phyloP scores from a whole-genome alignment of 2,329 filamentous ascomycete species.

The Aspergillus pseudoviridinutans region DNA sequence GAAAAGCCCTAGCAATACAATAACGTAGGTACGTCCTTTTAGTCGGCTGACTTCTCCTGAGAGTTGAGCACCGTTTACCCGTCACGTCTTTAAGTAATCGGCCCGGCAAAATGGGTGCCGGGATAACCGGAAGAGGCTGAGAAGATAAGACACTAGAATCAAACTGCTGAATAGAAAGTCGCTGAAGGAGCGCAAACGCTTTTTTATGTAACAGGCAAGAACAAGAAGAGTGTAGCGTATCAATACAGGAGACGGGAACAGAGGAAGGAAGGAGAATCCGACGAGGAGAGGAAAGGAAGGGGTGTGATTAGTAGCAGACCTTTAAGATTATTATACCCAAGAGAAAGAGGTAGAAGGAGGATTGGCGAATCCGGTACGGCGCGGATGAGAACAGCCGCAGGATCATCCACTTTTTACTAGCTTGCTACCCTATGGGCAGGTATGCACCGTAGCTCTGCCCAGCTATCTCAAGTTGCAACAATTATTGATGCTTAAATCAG shows the following conservation, averaged over 20 bases:
- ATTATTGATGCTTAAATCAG: not conserved
- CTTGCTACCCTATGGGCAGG: not conserved
- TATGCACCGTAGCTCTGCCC: not conserved
- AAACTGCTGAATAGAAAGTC: not conserved
- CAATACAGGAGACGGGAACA: not conserved
- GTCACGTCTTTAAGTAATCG: not conserved
- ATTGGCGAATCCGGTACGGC: constrained; percentile 10
- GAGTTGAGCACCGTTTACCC: not conserved
- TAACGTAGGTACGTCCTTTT: not conserved
- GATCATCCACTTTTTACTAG: not conserved
- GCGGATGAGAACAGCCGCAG: constrained; percentile 8
- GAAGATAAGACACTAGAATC: not conserved
- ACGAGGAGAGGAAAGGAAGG: not conserved
- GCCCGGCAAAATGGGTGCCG: not conserved
- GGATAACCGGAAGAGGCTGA: not conserved
- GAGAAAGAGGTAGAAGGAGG: not conserved
- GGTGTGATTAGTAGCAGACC: not conserved
- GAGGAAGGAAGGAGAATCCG: not conserved
- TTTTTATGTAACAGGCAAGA: not conserved
- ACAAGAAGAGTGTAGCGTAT: not conserved
- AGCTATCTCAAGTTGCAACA: not conserved
- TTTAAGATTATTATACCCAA: not conserved
- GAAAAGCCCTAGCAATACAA: not conserved
- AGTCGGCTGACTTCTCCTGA: not conserved
- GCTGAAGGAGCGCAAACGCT: not conserved